Evolutionary conservation across 1,284 basidiomycete species (phyloP), one percentile per base, ranked within the genome.

Genomic region (Microbotryomycetes sp.): DNA sequence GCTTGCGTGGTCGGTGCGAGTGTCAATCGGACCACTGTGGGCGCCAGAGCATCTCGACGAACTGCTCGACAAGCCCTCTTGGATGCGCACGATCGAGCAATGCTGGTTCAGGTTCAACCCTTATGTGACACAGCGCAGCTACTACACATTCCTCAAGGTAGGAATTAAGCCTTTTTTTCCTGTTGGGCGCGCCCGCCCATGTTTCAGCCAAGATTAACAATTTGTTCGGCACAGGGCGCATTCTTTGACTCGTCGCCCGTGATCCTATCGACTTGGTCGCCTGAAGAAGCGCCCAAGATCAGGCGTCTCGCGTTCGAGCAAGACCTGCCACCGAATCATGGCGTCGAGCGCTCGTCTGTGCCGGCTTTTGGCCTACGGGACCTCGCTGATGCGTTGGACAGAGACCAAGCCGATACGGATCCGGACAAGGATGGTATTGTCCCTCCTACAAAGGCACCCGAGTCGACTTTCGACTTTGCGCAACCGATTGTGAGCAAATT

Each of bases 71-170:
- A 55, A 55, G 3, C 54, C 27, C 4, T 30, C 45, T 45, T 58
- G 50, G 49, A 30, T 49, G 4, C 45, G 45, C 7, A 28, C 26
- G 6, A 31, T 72, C 41, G 58, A 69, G n/a, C 54, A 60, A n/a
- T 50, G 71, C 3, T 52, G 50, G 18, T 49, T 72, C 26, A 60
- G 70, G n/a, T 72, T 71, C 68, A 72, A 72, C 45, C 71, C 71
- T 1, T 72, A 72, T 54, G 62, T 66, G 21, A 56, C 54, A 24
- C 60, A 68, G 48, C 47, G 68, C 13, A 53, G 53, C 3, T 72
- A 72, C 48, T 70, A 68, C 51, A 67, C 64, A 4, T 72, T 72
- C 49, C 62, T 72, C 49, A 70, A 69, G 60, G 69, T 63, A 28
- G 27, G 57, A 48, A 15, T 46, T 46, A 27, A 11, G 21, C 45